A percentile compares a stretch with the other conserved stretches of the same genome.
phyloP scores from a whole-genome alignment of 768 basidiomycete genomes.

The Lentinula sp. region DNA sequence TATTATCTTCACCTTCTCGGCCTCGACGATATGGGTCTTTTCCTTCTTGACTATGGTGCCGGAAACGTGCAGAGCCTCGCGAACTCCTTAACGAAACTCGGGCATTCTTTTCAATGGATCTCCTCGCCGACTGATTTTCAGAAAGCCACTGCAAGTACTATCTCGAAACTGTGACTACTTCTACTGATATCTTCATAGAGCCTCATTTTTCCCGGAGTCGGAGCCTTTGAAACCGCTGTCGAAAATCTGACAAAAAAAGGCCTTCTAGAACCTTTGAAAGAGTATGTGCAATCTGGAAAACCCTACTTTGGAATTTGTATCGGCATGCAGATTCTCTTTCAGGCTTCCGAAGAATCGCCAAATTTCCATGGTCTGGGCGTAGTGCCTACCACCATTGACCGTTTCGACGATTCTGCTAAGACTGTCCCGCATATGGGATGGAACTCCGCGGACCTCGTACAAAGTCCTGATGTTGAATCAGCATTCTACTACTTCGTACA shows the following conservation, averaged over 20 bases:
- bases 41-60: constrained; percentile 94
- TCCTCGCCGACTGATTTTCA: constrained; percentile 73
- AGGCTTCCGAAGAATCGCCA: constrained; percentile 76
- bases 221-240: constrained; percentile 87
- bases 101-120: constrained; percentile 89
- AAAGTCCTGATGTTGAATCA: constrained; percentile 34
- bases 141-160: constrained; percentile 74
- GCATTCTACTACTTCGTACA: constrained; percentile 96
- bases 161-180: constrained; percentile 2
- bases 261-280: constrained; percentile 71
- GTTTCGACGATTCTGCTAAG: constrained; percentile 69
- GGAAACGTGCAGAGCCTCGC: constrained; percentile 93
- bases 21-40: constrained; percentile 47
- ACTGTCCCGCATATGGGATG: constrained; percentile 98
- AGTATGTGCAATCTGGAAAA: constrained; percentile 80
- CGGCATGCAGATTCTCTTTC: constrained; percentile 95
- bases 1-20: background rate
- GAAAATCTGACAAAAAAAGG: constrained; percentile 66
- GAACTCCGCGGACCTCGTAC: constrained; percentile 70
- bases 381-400: constrained; percentile 75
- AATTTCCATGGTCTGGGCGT: constrained; percentile 67
- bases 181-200: constrained; percentile 42
- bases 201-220: constrained; percentile 96
- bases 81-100: constrained; percentile 81
- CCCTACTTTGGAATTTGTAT: constrained; percentile 99